These are phyloP conservation scores for Dalbergia cochinchinensis DNA, from an alignment of 306 rosid species.

Conservation along the genomic window DNA sequence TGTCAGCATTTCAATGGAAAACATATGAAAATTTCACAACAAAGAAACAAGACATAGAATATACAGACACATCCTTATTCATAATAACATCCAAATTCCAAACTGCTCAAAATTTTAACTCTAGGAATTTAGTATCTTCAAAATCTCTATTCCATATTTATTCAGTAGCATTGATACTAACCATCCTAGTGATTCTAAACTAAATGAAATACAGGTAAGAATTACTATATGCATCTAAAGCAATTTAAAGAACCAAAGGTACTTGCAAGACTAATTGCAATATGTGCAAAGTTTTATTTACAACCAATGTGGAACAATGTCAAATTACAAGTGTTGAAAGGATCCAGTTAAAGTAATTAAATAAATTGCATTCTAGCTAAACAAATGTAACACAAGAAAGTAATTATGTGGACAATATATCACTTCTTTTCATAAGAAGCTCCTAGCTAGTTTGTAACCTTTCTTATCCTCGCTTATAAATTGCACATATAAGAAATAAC, in stretches of 20 bases:
- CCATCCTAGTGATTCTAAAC: background rate
- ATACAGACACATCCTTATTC: constrained; percentile 8
- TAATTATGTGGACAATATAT: too few relatives aligned
- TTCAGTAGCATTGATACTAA: background rate
- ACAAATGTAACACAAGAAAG: background rate
- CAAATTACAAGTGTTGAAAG: constrained; percentile 1
- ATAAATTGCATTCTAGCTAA: background rate
- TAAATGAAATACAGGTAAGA: background rate
- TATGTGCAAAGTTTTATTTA: background rate
- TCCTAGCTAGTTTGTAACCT: too few relatives aligned
- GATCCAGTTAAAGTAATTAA: constrained; percentile 15
- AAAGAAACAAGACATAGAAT: background rate
- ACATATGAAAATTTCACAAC: background rate
- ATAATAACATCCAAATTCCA: background rate
- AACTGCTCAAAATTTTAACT: constrained; percentile 8
- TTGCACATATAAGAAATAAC: background rate
- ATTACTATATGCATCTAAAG: constrained; percentile 2
- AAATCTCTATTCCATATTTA: constrained; percentile 20
- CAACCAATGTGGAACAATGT: background rate
- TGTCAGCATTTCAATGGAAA: constrained; percentile 16
- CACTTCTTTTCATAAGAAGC: too few relatives aligned
- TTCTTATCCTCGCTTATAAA: constrained; percentile 2
- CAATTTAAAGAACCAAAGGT: background rate
- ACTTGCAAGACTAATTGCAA: constrained; percentile 22
- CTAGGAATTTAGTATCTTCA: background rate